phyloP scores from a whole-genome alignment of 2,329 filamentous ascomycete species.

The Aaosphaeria arxii region DNA sequence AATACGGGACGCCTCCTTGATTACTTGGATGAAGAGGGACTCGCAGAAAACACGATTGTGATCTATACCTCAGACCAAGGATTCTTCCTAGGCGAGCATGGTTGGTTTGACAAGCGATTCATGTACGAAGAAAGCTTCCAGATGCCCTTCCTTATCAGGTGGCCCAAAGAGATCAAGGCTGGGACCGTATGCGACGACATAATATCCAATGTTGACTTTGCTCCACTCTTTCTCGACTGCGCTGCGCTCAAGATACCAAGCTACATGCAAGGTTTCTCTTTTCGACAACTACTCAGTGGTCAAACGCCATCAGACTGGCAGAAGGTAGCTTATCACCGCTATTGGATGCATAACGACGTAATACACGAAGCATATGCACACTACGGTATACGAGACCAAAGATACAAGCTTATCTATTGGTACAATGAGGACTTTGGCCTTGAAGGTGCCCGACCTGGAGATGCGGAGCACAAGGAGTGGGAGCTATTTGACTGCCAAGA shows the following conservation, averaged over 20 bases:
- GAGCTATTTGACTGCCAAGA: constrained; percentile 54
- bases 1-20: constrained; percentile 51
- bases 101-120: constrained; percentile 59
- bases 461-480: constrained; percentile 47
- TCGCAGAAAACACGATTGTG: constrained; percentile 49
- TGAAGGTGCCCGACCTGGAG: constrained; percentile 43
- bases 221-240: constrained; percentile 49
- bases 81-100: constrained; percentile 57
- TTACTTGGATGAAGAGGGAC: constrained; percentile 42
- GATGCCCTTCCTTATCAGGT: constrained; percentile 54
- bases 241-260: constrained; percentile 41
- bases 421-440: constrained; percentile 51
- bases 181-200: constrained; percentile 47
- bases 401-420: constrained; percentile 58
- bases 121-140: constrained; percentile 59
- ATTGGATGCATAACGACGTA: constrained; percentile 55
- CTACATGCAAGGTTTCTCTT: constrained; percentile 54
- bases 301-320: constrained; percentile 46
- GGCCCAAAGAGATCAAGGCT: constrained; percentile 42
- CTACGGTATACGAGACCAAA: constrained; percentile 51
- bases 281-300: constrained; percentile 38
- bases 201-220: constrained; percentile 55
- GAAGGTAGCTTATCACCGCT: constrained; percentile 54
- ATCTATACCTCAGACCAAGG: constrained; percentile 57
- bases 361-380: constrained; percentile 52